phyloP scores from a whole-genome alignment of 371 early-diverging fungal genomes.

The Rhizoclosmatium hyalinum region DNA sequence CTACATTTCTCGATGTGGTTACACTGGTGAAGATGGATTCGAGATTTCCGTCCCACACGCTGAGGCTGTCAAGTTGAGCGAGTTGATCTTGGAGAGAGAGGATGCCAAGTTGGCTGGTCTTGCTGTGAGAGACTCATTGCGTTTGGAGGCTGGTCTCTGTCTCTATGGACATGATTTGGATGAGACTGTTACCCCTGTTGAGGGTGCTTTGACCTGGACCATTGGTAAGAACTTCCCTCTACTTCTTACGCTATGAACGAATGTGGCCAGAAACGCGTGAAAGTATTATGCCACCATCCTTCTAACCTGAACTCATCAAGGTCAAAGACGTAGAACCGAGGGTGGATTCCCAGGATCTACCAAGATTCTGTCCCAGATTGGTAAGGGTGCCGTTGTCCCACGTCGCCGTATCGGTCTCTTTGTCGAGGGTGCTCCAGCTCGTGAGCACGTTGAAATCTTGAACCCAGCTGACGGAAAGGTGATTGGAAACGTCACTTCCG shows the following conservation, averaged over 20 bases:
- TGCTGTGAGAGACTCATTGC: conserved; percentile 93
- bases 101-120: conserved; percentile 92
- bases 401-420: conserved; percentile 89
- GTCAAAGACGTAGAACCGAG: conserved; percentile 84
- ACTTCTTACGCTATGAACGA: not conserved
- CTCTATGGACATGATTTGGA: conserved; percentile 96
- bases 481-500: conserved; percentile 86
- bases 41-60: conserved; percentile 88
- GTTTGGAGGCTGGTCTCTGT: conserved; percentile 97
- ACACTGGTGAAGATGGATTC: conserved; percentile 99
- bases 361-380: conserved; percentile 84
- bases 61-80: conserved; percentile 73
- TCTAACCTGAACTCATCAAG: conserved; percentile 35
- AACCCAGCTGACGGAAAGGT: conserved; percentile 55
- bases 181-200: conserved; percentile 90
- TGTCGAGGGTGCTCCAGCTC: conserved; percentile 95
- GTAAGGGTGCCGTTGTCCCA: conserved; percentile 69
- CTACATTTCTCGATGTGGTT: conserved; percentile 94
- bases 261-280: too few relatives aligned
- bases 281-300: not conserved
- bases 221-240: conserved; percentile 65
- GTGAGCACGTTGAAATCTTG: conserved; percentile 81
- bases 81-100: conserved; percentile 73
- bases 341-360: conserved; percentile 96
- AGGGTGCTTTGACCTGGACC: conserved; percentile 95